A percentile compares a stretch with the other conserved stretches of the same genome.
Conservation (phyloP, 352 stramenopile genomes). For the Phytophthora nicotianae region DNA sequence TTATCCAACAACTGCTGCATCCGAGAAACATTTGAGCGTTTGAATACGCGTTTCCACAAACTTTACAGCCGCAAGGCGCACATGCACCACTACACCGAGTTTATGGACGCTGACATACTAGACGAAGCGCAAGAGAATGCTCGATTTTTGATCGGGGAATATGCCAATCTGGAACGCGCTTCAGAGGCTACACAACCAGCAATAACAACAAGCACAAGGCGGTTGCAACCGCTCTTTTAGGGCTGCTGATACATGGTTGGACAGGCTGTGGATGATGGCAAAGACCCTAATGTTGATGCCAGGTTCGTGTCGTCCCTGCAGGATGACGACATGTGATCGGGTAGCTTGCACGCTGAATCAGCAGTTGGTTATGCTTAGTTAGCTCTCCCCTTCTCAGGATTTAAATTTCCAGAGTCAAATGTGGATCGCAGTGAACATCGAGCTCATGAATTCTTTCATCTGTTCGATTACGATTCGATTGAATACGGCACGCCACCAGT, state of each 20-base stretch:
- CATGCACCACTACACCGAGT: conserved; percentile 90
- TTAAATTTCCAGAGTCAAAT: neutral
- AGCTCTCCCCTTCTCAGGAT: conserved; percentile 1
- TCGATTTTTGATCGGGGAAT: conserved; percentile 66
- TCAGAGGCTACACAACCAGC: conserved; percentile 23
- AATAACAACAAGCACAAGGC: conserved; percentile 18
- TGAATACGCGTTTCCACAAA: conserved; percentile 77
- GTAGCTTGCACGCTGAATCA: neutral
- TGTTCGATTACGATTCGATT: neutral
- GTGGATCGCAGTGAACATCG: neutral
- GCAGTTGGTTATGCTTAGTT: neutral
- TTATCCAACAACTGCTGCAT: conserved; percentile 91
- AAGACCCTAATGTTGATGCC: no score
- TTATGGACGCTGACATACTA: conserved; percentile 67
- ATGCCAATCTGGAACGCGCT: conserved; percentile 58
- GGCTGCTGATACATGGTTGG: no score
- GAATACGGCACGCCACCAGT: neutral
- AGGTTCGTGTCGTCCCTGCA: no score
- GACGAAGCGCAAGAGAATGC: conserved; percentile 65
- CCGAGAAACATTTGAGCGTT: conserved; percentile 76
- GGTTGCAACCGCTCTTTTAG: conserved; percentile 51
- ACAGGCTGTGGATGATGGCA: no score
- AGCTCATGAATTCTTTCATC: neutral
- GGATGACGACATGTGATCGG: neutral
- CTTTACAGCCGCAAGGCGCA: conserved; percentile 83